phyloP scores from a whole-genome alignment of 2,329 filamentous ascomycete genomes.

The Coniochaeta sp. region DNA sequence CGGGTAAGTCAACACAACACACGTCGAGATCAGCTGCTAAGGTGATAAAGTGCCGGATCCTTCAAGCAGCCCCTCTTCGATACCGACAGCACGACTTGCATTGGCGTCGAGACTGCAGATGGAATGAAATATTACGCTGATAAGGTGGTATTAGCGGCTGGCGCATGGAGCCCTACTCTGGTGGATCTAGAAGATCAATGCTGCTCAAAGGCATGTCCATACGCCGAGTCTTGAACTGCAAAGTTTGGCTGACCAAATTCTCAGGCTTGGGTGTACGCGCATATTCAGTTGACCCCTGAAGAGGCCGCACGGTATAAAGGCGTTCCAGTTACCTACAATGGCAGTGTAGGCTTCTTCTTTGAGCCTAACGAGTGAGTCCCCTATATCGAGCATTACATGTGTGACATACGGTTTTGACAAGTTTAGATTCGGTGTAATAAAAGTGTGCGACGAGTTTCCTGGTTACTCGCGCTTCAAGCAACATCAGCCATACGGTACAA shows the following conservation, averaged over 20 bases:
- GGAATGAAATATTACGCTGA: conserved; percentile 29
- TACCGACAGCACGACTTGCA: conserved; percentile 24
- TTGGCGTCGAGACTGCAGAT: conserved; percentile 31
- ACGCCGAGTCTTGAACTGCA: not conserved
- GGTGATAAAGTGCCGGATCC: conserved; percentile 26
- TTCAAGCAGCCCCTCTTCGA: conserved; percentile 33
- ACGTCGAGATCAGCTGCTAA: not conserved
- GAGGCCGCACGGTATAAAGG: conserved; percentile 33
- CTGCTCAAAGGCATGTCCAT: conserved; percentile 22
- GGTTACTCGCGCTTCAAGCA: conserved; percentile 28
- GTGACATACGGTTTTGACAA: not conserved
- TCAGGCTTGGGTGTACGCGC: conserved; percentile 37
- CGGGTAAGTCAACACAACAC: not conserved
- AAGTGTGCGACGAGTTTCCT: conserved; percentile 30
- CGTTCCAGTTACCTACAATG: conserved; percentile 36
- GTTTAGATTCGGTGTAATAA: conserved; percentile 21
- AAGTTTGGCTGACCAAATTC: not conserved
- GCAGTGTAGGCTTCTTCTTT: conserved; percentile 41
- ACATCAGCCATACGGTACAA: conserved; percentile 25
- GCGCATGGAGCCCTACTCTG: conserved; percentile 27
- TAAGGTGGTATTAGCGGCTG: conserved; percentile 32
- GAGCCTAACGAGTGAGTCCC: conserved; percentile 29
- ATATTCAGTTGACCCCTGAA: conserved; percentile 31
- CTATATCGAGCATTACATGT: not conserved
- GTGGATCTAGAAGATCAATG: conserved; percentile 24